Evolutionary conservation across 164 flowering plant species (phyloP).

Genomic region (Nymphaea colorata): DNA sequence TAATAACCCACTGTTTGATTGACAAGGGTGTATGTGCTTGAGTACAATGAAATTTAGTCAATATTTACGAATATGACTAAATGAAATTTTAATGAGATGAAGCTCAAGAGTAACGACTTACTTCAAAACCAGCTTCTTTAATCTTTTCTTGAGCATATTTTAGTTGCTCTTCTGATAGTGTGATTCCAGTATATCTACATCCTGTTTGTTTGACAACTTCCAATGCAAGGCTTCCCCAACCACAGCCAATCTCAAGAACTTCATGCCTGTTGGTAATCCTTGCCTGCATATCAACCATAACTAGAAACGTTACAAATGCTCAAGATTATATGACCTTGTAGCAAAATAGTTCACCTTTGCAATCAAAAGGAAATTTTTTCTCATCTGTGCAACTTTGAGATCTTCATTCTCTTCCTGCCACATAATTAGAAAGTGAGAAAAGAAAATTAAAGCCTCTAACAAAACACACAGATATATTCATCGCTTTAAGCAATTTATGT

Average conservation of each 20-base stretch:
- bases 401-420: slow-evolving; percentile 59
- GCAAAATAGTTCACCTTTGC: slow-evolving; percentile 46
- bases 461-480: no score
- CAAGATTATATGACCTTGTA: neutral
- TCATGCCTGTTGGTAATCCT: slow-evolving; percentile 51
- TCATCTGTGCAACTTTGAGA: slow-evolving; percentile 61
- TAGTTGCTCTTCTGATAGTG: slow-evolving; percentile 72
- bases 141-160: slow-evolving; percentile 63
- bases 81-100: neutral
- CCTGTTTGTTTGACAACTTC: slow-evolving; percentile 83
- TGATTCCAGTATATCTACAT: slow-evolving; percentile 91
- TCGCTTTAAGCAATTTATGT: no score
- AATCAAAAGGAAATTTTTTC: slow-evolving; percentile 67
- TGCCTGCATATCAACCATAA: slow-evolving; percentile 26
- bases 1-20: no score
- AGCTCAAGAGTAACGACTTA: slow-evolving; percentile 5
- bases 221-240: slow-evolving; percentile 92
- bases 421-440: neutral
- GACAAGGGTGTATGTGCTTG: no score
- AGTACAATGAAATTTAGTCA: neutral
- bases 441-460: neutral
- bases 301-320: neutral
- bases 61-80: neutral
- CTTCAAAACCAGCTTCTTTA: slow-evolving; percentile 81
- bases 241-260: slow-evolving; percentile 85